phyloP scores from a whole-genome alignment of 208 protist species.

The Trypanosoma mega region DNA sequence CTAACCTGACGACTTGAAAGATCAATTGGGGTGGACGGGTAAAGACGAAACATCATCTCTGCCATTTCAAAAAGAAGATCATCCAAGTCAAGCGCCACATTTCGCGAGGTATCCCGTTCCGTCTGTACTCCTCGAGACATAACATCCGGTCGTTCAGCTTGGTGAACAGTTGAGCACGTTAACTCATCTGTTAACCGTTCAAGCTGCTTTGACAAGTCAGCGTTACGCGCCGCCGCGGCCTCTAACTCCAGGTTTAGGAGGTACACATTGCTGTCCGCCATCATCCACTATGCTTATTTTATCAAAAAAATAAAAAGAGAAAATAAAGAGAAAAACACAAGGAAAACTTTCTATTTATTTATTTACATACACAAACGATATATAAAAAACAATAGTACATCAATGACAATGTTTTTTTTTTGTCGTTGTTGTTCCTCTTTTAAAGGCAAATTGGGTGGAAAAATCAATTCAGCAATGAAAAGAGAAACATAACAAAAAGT shows the following conservation, averaged over 20 bases:
- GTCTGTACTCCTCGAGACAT: slow-evolving; percentile 23
- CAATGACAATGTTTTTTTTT: not conserved
- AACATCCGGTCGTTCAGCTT: not conserved
- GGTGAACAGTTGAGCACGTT: slow-evolving; percentile 13
- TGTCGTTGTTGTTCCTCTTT: no score
- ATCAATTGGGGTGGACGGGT: slow-evolving; percentile 26
- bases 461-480: no score
- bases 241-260: slow-evolving; percentile 67
- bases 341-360: not conserved
- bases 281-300: not conserved
- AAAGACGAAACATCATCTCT: slow-evolving; percentile 31
- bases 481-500: no score
- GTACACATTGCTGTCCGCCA: slow-evolving; percentile 42
- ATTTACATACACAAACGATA: not conserved
- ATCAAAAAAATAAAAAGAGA: slow-evolving; percentile 6
- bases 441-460: not conserved
- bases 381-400: not conserved
- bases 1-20: slow-evolving; percentile 13
- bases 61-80: slow-evolving; percentile 38
- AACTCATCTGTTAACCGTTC: slow-evolving; percentile 37
- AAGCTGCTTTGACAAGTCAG: slow-evolving; percentile 46
- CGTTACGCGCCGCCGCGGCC: slow-evolving; percentile 70
- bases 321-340: not conserved
- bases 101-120: slow-evolving; percentile 3
- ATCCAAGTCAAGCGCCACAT: slow-evolving; percentile 32